Evolutionary conservation across 1,139 yeast species (phyloP).

Genomic region (Tardiomyces depauwii): DNA sequence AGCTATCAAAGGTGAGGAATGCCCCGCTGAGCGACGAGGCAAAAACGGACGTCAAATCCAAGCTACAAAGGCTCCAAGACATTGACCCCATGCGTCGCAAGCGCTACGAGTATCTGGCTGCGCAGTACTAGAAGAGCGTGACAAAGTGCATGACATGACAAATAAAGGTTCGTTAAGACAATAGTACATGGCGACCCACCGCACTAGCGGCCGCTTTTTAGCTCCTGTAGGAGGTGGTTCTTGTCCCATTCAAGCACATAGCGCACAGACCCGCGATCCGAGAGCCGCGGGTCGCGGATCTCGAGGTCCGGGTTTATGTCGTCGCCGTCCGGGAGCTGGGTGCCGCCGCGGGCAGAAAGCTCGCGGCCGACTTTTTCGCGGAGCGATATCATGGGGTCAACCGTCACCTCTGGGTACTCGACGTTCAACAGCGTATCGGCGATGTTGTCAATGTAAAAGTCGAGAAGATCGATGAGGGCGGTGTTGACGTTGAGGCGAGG

Average conservation of each 20-base stretch:
- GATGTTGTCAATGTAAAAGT: constrained; percentile 29
- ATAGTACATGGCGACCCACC: background rate
- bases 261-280: constrained; percentile 21
- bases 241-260: constrained; percentile 21
- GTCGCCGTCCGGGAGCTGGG: background rate
- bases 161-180: background rate
- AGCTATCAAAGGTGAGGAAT: constrained; percentile 1
- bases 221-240: constrained; percentile 2
- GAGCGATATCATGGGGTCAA: background rate
- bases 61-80: constrained; percentile 35
- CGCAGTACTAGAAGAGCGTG: constrained; percentile 3
- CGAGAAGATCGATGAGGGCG: constrained; percentile 50
- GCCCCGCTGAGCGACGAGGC: constrained; percentile 13
- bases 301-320: constrained; percentile 2
- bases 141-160: too few species aligned
- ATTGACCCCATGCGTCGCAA: constrained; percentile 64
- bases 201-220: background rate
- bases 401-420: constrained; percentile 5
- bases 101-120: constrained; percentile 37
- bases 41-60: constrained; percentile 15
- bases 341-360: background rate
- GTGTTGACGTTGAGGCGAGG: constrained; percentile 38
- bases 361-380: background rate
- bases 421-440: constrained; percentile 10
- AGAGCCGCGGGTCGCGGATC: constrained; percentile 16